Evolutionary conservation across 1,284 basidiomycete species (phyloP).

Genomic region (Trichosporon faecale): DNA sequence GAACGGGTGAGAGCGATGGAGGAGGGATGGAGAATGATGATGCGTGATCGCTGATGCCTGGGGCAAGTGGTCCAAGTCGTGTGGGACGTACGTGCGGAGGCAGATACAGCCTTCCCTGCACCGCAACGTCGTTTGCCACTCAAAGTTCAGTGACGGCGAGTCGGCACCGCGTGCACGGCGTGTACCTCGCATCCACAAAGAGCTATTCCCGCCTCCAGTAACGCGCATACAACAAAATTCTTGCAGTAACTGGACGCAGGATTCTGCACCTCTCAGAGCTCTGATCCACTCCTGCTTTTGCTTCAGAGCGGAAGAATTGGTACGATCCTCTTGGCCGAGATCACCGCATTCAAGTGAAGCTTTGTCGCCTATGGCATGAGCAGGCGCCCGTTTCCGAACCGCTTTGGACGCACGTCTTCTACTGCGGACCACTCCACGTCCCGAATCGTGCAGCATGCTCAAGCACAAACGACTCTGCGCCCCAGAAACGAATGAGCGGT

Average conservation of each 20-base stretch:
- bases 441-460: too few relatives aligned
- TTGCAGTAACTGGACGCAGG: not conserved
- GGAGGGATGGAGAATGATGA: conserved; percentile 3
- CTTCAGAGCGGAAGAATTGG: too few relatives aligned
- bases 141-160: not conserved
- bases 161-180: not conserved
- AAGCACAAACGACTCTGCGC: too few relatives aligned
- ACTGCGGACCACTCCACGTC: too few relatives aligned
- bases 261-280: too few relatives aligned
- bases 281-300: too few relatives aligned
- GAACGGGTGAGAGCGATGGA: not conserved
- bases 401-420: too few relatives aligned
- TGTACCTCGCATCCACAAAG: not conserved
- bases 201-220: not conserved
- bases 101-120: conserved; percentile 8
- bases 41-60: not conserved
- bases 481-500: too few relatives aligned
- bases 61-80: not conserved
- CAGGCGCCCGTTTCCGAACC: too few relatives aligned
- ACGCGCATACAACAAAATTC: not conserved
- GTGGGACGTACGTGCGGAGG: conserved; percentile 9
- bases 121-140: conserved; percentile 7
- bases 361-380: too few relatives aligned
- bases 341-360: too few relatives aligned
- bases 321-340: too few relatives aligned